Percentiles rank a stretch among this genome's conserved stretches.
These are phyloP conservation scores for Quercus suber DNA, from an alignment of 306 rosid species.

Conservation along the genomic window DNA sequence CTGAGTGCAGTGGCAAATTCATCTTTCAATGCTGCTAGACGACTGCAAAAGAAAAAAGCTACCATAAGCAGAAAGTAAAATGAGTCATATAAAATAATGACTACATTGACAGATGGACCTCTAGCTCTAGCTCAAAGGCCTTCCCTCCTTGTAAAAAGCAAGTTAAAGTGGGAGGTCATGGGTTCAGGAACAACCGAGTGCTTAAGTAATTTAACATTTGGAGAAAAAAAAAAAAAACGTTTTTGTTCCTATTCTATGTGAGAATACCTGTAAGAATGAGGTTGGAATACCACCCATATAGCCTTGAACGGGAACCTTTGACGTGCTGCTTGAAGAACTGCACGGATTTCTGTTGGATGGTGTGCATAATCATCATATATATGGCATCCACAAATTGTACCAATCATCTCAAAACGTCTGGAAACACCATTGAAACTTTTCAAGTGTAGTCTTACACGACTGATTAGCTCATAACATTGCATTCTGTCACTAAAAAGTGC, in stretches of 20 bases:
- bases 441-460: conserved; percentile 19
- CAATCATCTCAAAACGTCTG: conserved; percentile 35
- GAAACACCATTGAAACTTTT: conserved; percentile 27
- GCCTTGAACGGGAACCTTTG: conserved; percentile 23
- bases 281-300: conserved; percentile 30
- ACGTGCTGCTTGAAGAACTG: conserved; percentile 38
- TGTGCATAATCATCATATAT: conserved; percentile 33
- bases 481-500: conserved; percentile 4
- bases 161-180: too few species aligned
- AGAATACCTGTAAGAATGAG: conserved; percentile 31
- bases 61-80: neutral
- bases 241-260: neutral
- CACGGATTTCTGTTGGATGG: conserved; percentile 34
- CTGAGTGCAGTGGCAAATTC: conserved; percentile 22
- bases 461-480: neutral
- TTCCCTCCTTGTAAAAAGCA: too few species aligned
- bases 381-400: conserved; percentile 23
- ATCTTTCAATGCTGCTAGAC: conserved; percentile 29
- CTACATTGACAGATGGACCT: too few species aligned
- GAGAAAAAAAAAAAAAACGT: neutral
- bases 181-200: too few species aligned
- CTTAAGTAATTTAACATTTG: too few species aligned
- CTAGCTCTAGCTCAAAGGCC: too few species aligned
- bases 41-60: conserved; percentile 15
- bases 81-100: neutral